These are phyloP conservation scores for Sclerotinia subarctica DNA, from an alignment of 2,329 filamentous ascomycete genomes.

Conservation along the genomic window DNA sequence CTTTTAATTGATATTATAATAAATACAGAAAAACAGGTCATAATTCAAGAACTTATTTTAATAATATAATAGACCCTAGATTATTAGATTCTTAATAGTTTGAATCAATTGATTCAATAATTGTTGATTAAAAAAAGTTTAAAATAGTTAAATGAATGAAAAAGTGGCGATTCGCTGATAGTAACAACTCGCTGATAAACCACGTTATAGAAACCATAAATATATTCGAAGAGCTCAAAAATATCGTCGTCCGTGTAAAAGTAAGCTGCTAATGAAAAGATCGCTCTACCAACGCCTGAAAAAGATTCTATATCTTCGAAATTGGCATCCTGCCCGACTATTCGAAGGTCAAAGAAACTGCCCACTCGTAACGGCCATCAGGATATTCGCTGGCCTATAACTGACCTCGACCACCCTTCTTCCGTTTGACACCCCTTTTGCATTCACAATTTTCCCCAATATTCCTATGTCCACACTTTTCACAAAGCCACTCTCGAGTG, in stretches of 20 bases:
- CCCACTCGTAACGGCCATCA: no score
- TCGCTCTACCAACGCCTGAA: not conserved
- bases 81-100: no score
- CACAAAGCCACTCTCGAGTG: slow-evolving; percentile 4
- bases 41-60: no score
- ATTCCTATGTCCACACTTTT: not conserved
- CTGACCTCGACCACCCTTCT: not conserved
- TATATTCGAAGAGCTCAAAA: not conserved
- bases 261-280: not conserved
- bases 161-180: no score
- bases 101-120: no score
- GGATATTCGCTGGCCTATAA: not conserved
- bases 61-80: no score
- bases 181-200: no score
- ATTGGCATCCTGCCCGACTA: not conserved
- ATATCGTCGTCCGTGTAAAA: not conserved
- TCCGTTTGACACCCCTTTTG: not conserved
- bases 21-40: no score
- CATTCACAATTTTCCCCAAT: not conserved
- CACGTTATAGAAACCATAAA: not conserved
- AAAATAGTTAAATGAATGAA: no score
- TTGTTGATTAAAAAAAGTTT: no score
- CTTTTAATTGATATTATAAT: no score
- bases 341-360: not conserved
- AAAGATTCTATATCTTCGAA: not conserved